Conservation (phyloP, 2,329 filamentous ascomycete genomes). For the Helicocarpus griseus region DNA sequence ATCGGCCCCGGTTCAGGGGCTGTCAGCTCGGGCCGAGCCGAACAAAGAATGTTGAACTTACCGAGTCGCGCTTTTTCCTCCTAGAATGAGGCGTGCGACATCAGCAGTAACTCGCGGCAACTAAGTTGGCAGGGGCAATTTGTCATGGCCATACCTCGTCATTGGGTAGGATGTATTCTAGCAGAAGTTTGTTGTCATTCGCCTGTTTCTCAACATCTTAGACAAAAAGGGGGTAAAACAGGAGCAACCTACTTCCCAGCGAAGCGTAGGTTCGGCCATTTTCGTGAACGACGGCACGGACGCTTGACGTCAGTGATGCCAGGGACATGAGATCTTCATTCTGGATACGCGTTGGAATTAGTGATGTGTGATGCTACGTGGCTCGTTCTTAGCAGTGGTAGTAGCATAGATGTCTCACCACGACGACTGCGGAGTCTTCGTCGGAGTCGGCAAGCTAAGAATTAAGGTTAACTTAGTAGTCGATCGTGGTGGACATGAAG, state of each 20-base stretch:
- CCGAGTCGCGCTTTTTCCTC: background rate
- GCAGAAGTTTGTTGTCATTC: background rate
- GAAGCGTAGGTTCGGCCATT: constrained; percentile 20
- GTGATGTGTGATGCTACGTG: background rate
- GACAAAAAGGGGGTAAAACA: background rate
- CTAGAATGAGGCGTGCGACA: background rate
- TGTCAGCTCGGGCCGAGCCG: background rate
- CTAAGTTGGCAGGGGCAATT: background rate
- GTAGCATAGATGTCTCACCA: constrained; percentile 1
- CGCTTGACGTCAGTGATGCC: background rate
- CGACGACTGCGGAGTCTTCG: background rate
- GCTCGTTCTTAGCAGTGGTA: background rate
- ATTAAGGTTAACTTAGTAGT: background rate
- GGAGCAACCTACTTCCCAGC: constrained; percentile 8
- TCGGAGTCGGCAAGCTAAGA: constrained; percentile 1
- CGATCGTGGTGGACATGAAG: background rate
- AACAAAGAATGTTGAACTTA: background rate
- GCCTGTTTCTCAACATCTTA: too few relatives aligned
- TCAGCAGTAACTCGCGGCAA: background rate
- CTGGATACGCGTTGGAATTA: background rate
- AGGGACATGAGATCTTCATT: background rate
- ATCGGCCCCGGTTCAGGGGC: background rate
- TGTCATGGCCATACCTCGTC: constrained; percentile 7
- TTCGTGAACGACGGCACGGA: constrained; percentile 5
- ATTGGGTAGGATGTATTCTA: constrained; percentile 11